These are phyloP conservation scores for Phallus indusiatus DNA, from an alignment of 768 basidiomycete species.

Conservation along the genomic window DNA sequence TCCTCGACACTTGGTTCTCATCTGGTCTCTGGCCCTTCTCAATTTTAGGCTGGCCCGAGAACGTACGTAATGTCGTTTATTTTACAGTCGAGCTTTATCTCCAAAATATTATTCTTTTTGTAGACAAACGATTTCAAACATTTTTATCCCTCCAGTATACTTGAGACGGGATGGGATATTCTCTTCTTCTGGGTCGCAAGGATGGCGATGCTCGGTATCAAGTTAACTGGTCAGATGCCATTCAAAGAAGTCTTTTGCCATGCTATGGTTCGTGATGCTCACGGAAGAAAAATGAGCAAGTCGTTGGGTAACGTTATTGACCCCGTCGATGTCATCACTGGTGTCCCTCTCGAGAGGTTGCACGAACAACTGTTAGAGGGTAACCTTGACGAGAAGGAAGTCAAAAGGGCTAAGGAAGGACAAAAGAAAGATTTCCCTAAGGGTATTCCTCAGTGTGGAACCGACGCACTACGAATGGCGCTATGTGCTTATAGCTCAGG, in stretches of 20 bases:
- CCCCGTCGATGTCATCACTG: slow-evolving; percentile 90
- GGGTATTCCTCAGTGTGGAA: slow-evolving; percentile 97
- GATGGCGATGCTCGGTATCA: slow-evolving; percentile 89
- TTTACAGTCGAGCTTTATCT: background rate
- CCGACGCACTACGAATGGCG: slow-evolving; percentile 92
- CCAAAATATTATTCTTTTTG: slow-evolving; percentile 4
- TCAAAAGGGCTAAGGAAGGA: slow-evolving; percentile 80
- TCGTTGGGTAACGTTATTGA: slow-evolving; percentile 97
- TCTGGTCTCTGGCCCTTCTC: slow-evolving; percentile 97
- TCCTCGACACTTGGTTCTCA: slow-evolving; percentile 99
- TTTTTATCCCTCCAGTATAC: slow-evolving; percentile 84
- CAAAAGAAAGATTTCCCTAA: slow-evolving; percentile 99
- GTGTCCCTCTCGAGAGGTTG: slow-evolving; percentile 65
- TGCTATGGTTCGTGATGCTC: slow-evolving; percentile 98
- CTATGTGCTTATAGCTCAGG: slow-evolving; percentile 90
- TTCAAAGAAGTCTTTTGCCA: slow-evolving; percentile 96
- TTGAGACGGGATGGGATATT: slow-evolving; percentile 99
- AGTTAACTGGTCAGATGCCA: slow-evolving; percentile 84
- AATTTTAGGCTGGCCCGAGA: slow-evolving; percentile 95
- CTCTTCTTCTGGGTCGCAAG: slow-evolving; percentile 99
- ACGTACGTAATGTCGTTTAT: slow-evolving; percentile 33
- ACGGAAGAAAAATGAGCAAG: slow-evolving; percentile 99
- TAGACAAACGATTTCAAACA: slow-evolving; percentile 68
- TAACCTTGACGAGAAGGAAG: slow-evolving; percentile 90
- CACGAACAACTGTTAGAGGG: slow-evolving; percentile 84